Percentiles rank a stretch among this genome's conserved stretches.
These are phyloP conservation scores for Dothiorella sarmentorum DNA, from an alignment of 2,329 filamentous ascomycete species.

Conservation along the genomic window DNA sequence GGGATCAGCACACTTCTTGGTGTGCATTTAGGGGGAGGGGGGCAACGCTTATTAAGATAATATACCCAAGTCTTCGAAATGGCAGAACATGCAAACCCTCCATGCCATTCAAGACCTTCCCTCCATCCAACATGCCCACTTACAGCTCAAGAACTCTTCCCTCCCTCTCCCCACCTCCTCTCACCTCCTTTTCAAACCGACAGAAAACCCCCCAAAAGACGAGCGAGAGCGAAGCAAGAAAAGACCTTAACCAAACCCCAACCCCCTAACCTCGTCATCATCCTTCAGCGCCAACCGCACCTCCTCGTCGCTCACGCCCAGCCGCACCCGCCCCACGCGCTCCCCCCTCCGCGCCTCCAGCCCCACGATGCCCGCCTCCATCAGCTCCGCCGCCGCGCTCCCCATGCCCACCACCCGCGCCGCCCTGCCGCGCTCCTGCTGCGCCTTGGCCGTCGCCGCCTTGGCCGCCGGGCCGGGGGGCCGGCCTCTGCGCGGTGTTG, in stretches of 20 bases:
- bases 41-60: not conserved
- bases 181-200: no score
- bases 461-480: conserved; percentile 28
- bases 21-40: no score
- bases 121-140: no score
- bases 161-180: no score
- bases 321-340: conserved; percentile 78
- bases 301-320: conserved; percentile 88
- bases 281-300: conserved; percentile 83
- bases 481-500: conserved; percentile 22
- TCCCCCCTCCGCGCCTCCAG: conserved; percentile 76
- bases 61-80: conserved; percentile 2
- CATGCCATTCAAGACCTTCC: no score
- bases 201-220: no score
- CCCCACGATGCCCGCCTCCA: conserved; percentile 82
- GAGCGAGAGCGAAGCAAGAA: no score
- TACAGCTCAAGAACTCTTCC: no score
- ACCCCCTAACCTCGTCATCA: conserved; percentile 77
- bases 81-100: no score
- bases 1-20: not conserved
- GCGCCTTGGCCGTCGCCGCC: conserved; percentile 31
- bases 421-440: conserved; percentile 33
- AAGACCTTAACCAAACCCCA: conserved; percentile 60
- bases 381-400: conserved; percentile 74
- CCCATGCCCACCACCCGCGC: conserved; percentile 60